Evolutionary conservation across 768 basidiomycete genomes (phyloP).

Genomic region (Scleroderma bovista): DNA sequence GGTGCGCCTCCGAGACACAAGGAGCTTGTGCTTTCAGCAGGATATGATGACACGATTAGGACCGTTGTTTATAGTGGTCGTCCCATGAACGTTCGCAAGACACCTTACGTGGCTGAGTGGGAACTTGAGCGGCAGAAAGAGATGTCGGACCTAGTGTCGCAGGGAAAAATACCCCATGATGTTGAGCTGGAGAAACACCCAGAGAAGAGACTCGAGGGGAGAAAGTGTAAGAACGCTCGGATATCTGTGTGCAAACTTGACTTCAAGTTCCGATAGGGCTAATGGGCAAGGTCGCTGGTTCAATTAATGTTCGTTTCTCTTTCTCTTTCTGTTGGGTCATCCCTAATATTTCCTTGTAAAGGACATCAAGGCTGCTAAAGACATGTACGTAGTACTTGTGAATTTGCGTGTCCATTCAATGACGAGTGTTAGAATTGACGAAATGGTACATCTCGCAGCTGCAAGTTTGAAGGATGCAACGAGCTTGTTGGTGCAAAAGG

Average conservation of each 20-base stretch:
- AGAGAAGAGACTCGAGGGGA: constrained; percentile 54
- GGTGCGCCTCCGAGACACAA: constrained; percentile 74
- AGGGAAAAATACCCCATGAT: constrained; percentile 74
- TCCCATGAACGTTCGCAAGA: constrained; percentile 77
- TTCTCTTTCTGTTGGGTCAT: neutral
- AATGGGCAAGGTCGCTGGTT: constrained; percentile 74
- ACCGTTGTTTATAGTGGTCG: constrained; percentile 76
- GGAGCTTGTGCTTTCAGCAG: constrained; percentile 57
- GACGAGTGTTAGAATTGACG: constrained; percentile 58
- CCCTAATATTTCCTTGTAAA: constrained; percentile 16
- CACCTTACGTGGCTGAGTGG: constrained; percentile 75
- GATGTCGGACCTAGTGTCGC: constrained; percentile 48
- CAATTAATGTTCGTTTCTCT: constrained; percentile 47
- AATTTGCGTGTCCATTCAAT: constrained; percentile 7
- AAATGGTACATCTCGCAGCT: constrained; percentile 69
- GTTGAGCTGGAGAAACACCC: constrained; percentile 66
- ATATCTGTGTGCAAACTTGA: neutral
- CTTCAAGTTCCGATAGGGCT: constrained; percentile 42
- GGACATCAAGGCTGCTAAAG: constrained; percentile 82
- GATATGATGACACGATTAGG: constrained; percentile 68
- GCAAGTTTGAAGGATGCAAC: constrained; percentile 45
- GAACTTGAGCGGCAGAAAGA: constrained; percentile 58
- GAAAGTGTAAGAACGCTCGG: constrained; percentile 43
- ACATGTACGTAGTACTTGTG: constrained; percentile 52
- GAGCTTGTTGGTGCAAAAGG: constrained; percentile 35